Base-by-base conservation (phyloP, 768 basidiomycete genomes). In the Termitomyces sp. region DNA sequence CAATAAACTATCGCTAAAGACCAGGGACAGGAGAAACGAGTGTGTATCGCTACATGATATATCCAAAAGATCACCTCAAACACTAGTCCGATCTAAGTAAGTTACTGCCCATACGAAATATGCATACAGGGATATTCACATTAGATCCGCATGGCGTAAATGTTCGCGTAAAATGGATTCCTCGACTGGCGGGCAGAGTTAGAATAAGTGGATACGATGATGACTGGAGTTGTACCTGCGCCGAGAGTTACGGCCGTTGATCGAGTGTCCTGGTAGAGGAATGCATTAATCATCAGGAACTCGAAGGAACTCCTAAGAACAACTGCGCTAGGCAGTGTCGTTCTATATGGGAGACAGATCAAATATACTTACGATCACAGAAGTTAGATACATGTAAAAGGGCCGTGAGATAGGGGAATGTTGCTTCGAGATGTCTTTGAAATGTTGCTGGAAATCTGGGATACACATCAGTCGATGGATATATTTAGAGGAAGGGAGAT, bases 401-500 rank as follows among this genome's bases (percentile, higher is more conserved):
- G 84, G 81, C 5, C 91, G 82, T 46, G 83, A 81, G 31, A 82
- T 77, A 12, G 88, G 86, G 1, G 90, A 90, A 64, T 80, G 74
- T 48, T 80, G 77, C 63, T 81, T 84, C 50, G 81, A 79, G 42
- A 91, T 88, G 57, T 92, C 90, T 68, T 84, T 89, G 73, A 93
- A 92, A 68, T 91, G 89, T 60, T 87, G 84, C 65, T 87, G 86
- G 73, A 93, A 91, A 71, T 92, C 91, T 92, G 51, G 10, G 53
- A 31, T 29, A 42, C 53, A 56, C 25, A 46, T 62, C 56, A 65
- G 52, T 32, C 36, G n/a, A 10, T 42, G 11, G 38, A 55, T 45
- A 47, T 36, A 50, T 20, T 56, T 31, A 52, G 42, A 48, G 25
- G 25, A 17, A 59, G 17, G 37, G 57, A 49, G 36, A 58, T 55